These are phyloP conservation scores for Tanacetum coccineum DNA, from an alignment of 129 eudicot genomes.

Conservation along the genomic window DNA sequence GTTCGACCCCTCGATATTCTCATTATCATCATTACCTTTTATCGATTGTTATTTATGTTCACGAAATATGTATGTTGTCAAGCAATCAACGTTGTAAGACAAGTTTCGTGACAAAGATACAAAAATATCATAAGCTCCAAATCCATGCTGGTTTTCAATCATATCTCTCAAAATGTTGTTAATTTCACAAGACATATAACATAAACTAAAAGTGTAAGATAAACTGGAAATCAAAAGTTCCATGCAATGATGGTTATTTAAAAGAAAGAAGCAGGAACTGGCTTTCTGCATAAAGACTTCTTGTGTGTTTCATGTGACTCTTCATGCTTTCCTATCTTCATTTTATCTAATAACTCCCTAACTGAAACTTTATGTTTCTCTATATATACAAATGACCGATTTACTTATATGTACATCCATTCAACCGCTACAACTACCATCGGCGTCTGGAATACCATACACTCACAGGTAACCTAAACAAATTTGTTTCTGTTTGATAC, in stretches of 20 bases:
- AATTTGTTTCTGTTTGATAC: not conserved
- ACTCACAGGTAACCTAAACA: slow-evolving; percentile 20
- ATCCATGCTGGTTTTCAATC: too few relatives aligned
- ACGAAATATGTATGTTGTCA: not conserved
- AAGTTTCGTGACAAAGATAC: too few relatives aligned
- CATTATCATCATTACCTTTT: not conserved
- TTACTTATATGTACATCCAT: slow-evolving; percentile 1
- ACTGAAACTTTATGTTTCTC: slow-evolving; percentile 7
- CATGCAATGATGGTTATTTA: slow-evolving; percentile 17
- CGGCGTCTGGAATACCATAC: not conserved
- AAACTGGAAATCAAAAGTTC: slow-evolving; percentile 27
- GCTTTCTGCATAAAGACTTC: slow-evolving; percentile 23
- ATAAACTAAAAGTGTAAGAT: too few relatives aligned
- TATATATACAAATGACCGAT: slow-evolving; percentile 11
- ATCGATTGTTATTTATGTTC: slow-evolving; percentile 8
- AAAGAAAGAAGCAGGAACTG: slow-evolving; percentile 13
- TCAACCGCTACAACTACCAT: not conserved
- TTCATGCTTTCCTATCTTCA: slow-evolving; percentile 20
- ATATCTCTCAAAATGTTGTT: too few relatives aligned
- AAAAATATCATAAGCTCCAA: too few relatives aligned
- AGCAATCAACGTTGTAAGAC: too few relatives aligned
- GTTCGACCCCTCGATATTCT: not conserved
- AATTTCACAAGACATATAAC: too few relatives aligned
- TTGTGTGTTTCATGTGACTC: slow-evolving; percentile 24
- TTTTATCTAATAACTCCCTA: slow-evolving; percentile 6